Base-by-base conservation (phyloP, 2,329 filamentous ascomycete genomes). In the Cercospora sojina region DNA sequence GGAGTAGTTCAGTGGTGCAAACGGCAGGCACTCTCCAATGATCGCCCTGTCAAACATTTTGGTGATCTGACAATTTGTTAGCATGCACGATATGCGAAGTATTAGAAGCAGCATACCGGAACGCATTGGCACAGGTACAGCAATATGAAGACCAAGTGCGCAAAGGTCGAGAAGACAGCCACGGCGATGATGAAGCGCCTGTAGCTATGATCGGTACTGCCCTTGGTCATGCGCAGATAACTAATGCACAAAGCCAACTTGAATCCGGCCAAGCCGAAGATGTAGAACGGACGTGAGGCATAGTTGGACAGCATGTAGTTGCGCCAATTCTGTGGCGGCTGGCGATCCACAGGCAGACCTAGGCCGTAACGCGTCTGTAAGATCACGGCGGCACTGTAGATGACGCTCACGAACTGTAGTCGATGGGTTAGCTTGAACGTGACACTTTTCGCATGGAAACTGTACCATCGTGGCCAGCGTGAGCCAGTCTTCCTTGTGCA, bases 1-100 rank as follows among this genome's bases (percentile, higher is more conserved):
- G 7, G 98, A 88, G 74, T 98, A 94, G 75, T 98, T 98, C 73
- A 99, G 90, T 0, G 94, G 92, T 0, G 94, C 91, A 73, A 95
- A 99, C 0, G 95, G 95, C 88, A 99, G 88, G 7, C 95, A 94
- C 65, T 86, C 90, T 29, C 92, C 93, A 74, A 97, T 92, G 55
- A 97, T 89, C 12, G 32, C 25, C 16, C 62, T 41, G 12, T 70
- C 66, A 27, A 70, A 65, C 56, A 70, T 68, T 31, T 66, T 66
- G 18, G 62, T 49, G 7, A 70, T 49, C 68, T 70, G 49, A 2
- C 18, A 32, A 2, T 23, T 20, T 47, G 51, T 69, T 49, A 70
- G 66, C 51, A 31, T 12, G 25, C 10, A 31, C 12, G 18, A 8
- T 16, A 27, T n/a, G 18, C 27, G 16, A 35, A 35, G 10, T n/a